phyloP scores from a whole-genome alignment of 2,329 filamentous ascomycete genomes.

The Chaetoscypha palmicola region DNA sequence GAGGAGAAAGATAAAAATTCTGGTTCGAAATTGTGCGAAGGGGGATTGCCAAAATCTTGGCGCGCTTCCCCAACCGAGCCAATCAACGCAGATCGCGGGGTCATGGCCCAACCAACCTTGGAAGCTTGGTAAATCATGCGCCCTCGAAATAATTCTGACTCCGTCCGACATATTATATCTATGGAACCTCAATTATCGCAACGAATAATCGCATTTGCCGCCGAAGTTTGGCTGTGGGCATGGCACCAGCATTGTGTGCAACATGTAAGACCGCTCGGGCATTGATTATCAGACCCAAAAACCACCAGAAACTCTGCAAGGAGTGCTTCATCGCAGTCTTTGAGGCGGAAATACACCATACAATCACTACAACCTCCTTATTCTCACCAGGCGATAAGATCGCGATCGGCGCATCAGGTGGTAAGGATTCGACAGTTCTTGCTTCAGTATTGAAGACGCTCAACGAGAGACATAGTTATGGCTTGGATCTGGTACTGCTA shows the following conservation, averaged over 20 bases:
- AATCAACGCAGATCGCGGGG: no score
- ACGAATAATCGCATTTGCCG: no score
- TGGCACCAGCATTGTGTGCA: constrained; percentile 73
- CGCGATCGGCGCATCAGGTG: constrained; percentile 92
- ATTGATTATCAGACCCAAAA: constrained; percentile 88
- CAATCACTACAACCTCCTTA: constrained; percentile 72
- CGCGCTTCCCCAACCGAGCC: no score
- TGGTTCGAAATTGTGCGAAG: constrained; percentile 14
- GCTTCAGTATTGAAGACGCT: constrained; percentile 91
- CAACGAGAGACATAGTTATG: constrained; percentile 84
- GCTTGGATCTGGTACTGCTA: constrained; percentile 75
- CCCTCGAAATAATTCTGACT: no score
- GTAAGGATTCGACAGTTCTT: constrained; percentile 94
- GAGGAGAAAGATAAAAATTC: constrained; percentile 26
- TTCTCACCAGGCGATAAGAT: constrained; percentile 79
- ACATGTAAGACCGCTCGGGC: constrained; percentile 71
- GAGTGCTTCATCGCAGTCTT: constrained; percentile 81
- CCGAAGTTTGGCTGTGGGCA: no score
- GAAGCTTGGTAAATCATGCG: no score
- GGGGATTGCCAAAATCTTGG: constrained; percentile 23
- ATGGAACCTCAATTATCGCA: constrained; percentile 6
- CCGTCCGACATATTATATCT: not conserved
- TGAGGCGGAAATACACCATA: constrained; percentile 89
- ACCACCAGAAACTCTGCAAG: constrained; percentile 88
- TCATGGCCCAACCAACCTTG: no score